phyloP scores from a whole-genome alignment of 2,329 filamentous ascomycete genomes.

The Magnaporthales sp. region DNA sequence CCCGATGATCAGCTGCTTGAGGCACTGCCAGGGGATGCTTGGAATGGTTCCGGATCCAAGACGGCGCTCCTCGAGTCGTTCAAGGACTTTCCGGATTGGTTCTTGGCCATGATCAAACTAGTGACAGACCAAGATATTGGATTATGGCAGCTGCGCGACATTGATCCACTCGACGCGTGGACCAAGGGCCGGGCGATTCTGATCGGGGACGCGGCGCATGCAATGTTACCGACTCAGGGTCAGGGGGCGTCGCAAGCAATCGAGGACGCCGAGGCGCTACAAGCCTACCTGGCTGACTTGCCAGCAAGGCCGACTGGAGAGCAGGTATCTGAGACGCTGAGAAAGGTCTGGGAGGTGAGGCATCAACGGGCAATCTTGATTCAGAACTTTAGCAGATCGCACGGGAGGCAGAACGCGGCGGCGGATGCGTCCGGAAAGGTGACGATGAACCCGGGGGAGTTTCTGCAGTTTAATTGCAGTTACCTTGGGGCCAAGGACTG shows the following conservation, averaged over 20 bases:
- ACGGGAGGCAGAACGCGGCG: neutral
- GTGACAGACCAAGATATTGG: conserved; percentile 21
- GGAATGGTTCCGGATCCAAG: neutral
- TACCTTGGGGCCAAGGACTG: neutral
- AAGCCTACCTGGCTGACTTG: conserved; percentile 9
- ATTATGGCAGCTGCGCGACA: conserved; percentile 35
- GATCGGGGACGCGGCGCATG: conserved; percentile 15
- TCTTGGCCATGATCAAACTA: conserved; percentile 20
- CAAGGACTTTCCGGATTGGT: conserved; percentile 30
- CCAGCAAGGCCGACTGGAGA: neutral
- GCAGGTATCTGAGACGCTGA: neutral
- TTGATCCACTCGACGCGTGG: conserved; percentile 29
- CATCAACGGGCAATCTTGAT: neutral
- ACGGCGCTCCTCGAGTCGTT: conserved; percentile 29
- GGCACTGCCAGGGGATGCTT: neutral
- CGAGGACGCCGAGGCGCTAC: conserved; percentile 30
- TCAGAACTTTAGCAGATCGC: neutral
- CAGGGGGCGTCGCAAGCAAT: conserved; percentile 32
- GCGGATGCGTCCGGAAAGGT: neutral
- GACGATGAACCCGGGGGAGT: neutral
- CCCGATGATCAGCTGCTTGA: neutral
- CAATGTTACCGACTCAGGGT: conserved; percentile 29
- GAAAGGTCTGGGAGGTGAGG: neutral
- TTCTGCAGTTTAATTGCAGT: neutral
- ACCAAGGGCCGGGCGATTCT: conserved; percentile 17